Percentiles rank a stretch among this genome's conserved stretches.
phyloP scores from a whole-genome alignment of 202 grass and related monocot species.

The Setaria italica region DNA sequence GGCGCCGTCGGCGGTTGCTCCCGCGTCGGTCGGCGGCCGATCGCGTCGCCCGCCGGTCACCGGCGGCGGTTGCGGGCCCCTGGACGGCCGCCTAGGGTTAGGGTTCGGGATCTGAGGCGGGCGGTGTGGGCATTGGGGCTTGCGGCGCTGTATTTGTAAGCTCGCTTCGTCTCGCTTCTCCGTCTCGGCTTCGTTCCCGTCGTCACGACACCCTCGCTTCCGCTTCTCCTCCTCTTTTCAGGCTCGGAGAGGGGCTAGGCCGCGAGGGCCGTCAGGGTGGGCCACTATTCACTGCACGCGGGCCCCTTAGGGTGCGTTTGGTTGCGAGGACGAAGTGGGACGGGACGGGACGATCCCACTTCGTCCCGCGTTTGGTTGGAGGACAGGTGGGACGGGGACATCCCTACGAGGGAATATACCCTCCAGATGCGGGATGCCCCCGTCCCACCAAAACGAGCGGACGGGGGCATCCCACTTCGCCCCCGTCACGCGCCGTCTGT shows the following conservation, averaged over 20 bases:
- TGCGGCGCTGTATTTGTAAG: neutral
- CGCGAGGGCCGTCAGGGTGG: neutral
- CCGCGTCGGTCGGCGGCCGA: constrained; percentile 28
- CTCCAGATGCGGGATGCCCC: too few relatives aligned
- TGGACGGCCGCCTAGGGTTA: constrained; percentile 37
- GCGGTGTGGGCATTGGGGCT: constrained; percentile 34
- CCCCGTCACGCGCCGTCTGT: too few relatives aligned
- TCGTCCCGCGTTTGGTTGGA: too few relatives aligned
- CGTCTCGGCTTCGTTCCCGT: constrained; percentile 40
- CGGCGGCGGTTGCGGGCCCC: constrained; percentile 2
- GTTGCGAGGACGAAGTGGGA: too few relatives aligned
- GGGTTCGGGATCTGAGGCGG: constrained; percentile 52
- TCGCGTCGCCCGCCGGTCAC: constrained; percentile 38
- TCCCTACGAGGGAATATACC: too few relatives aligned
- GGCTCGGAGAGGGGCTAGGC: neutral
- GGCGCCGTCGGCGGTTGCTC: neutral
- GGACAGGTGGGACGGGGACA: too few relatives aligned
- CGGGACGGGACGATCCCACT: too few relatives aligned
- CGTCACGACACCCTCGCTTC: constrained; percentile 36
- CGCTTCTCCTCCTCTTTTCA: neutral
- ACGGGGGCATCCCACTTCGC: too few relatives aligned
- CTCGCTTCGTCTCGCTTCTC: neutral
- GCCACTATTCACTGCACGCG: neutral
- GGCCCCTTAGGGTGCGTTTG: too few relatives aligned
- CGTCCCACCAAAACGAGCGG: too few relatives aligned